Base-by-base conservation (phyloP, 1,139 yeast species). In the Zhuliangozyma parablackwelliae region DNA sequence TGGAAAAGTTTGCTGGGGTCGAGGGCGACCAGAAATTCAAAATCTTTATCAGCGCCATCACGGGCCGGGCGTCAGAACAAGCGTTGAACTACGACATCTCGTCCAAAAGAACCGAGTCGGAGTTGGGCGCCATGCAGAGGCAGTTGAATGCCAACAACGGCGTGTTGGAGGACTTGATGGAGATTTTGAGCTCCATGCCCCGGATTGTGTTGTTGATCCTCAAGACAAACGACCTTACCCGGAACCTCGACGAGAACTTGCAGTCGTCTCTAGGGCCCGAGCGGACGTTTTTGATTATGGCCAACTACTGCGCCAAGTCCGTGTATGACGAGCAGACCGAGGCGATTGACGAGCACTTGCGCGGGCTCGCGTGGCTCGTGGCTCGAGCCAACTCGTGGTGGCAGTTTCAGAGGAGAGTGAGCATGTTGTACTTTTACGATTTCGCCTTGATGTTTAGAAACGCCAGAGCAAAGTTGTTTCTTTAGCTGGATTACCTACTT, bases 151-250 rank as follows among this genome's bases (percentile, higher is more conserved):
- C 76, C 6, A 72, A 74, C 10, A 79, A 79, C 6, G 84, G 82
- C 0, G 63, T 89, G 8, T 57, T 94, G 28, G 78, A 82, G 34
- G 84, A 83, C 48, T 66, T 94, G 49, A 90, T 94, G 95, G 69
- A 75, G 16, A 74, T 94, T 39, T 67, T 94, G 35, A 79, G 92
- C 23, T 68, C 75, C 20, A 79, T 94, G 67, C 99, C 99, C 2
- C 69, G 92, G 35, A 78, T 90, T 26, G 95, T 92, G 23, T 61
- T 94, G 32, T 70, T 92, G 45, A 86, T 94, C 39, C 67, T 94
- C 51, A 94, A 94, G 56, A 94, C 99, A 0, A 92, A 94, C 56
- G 99, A 94, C 64, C 69, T 94, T 41, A 89, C 96, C 0, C 72
- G 99, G 50, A 82, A 81, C 47, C 66, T 92, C 36, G 98, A 92